Evolutionary conservation across 2,329 filamentous ascomycete species (phyloP), one percentile per base, ranked within the genome.

Genomic region (Didymella exigua): DNA sequence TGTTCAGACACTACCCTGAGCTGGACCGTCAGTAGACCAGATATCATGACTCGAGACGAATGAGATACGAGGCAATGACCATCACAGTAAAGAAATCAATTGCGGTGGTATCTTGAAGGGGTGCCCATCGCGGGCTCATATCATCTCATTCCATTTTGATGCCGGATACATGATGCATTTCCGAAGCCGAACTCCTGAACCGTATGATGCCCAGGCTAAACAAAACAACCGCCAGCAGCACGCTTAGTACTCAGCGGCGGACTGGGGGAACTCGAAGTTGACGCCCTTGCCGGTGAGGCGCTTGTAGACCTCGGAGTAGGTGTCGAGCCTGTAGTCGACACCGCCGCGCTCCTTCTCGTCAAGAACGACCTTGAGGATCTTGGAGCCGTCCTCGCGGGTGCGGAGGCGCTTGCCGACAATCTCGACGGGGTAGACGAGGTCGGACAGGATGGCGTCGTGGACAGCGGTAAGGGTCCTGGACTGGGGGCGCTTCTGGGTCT

Each of bases 291-390:
- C 95, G 63, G 95, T 99, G 78, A 99, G 85, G 76, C 91, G 89
- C 82, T 92, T 91, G 90, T 99, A 99, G 79, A 99, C 95, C 88
- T 99, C 95, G 68, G 91, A 91, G 87, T 99, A 99, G 79, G 93
- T 97, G 83, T 99, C 95, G 74, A 99, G 91, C 80, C 95, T 88
- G 90, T 98, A 97, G 87, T 99, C 95, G 74, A 99, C 93, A 80
- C 93, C 92, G 77, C 93, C 93, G 75, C 93, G 91, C 90, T 99
- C 95, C 91, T 99, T 99, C 90, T 98, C 95, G 82, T 99, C 95
- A 60, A 99, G 88, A 78, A 99, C 86, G 79, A 99, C 91, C 90
- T 99, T 99, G 82, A 98, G 88, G 78, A 91, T 83, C 90, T 98
- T 98, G 89, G 86, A 89, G 81, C 92, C 92, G 82, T 99, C 95